Base-by-base conservation (phyloP, 768 basidiomycete species). In the Tylopilus vinaceipallidus region DNA sequence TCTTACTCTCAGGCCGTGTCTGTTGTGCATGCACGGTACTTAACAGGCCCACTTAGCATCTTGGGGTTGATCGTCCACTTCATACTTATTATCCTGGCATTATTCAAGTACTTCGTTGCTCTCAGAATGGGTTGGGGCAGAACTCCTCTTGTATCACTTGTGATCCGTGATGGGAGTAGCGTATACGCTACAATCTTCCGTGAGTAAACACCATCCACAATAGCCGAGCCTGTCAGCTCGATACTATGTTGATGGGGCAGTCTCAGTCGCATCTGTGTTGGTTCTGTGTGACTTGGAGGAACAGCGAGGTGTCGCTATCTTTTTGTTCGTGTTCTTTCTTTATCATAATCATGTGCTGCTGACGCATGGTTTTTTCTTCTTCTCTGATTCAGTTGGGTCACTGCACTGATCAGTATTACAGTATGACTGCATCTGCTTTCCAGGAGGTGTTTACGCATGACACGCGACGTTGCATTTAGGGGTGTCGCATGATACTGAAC, bases 401-500 rank as follows among this genome's bases (percentile, higher is more conserved):
- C 48, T 10, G 17, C 52, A 17, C 9, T 62, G 8, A 22, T 22
- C 30, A 63, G 57, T 27, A 17, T 46, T 41, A 26, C 36, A 6
- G 60, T 62, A 57, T 12, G 54, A 22, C 9, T 35, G 8, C 22
- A 10, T 49, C 39, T 27, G 6, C 8, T 30, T 42, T 32, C 3
- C 6, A 29, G 23, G 16, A 17, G 27, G 35, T n/a, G 14, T 4
- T 27, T 10, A 38, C 22, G 14, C 17, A n/a, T n/a, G n/a, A n/a
- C n/a, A 50, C 20, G 32, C 20, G 4, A 32, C 19, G 24, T 33
- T 20, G 4, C 6, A 17, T 33, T 22, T 32, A 66, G 64, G 66
- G 63, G 4, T 66, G 66, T 47, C 50, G 38, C 29, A 37, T 64
- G 43, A 54, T 68, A 38, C 26, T 59, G 2, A 58, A 51, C 32